These are phyloP conservation scores for Boletus insuetus DNA, from an alignment of 768 basidiomycete species.

Conservation along the genomic window DNA sequence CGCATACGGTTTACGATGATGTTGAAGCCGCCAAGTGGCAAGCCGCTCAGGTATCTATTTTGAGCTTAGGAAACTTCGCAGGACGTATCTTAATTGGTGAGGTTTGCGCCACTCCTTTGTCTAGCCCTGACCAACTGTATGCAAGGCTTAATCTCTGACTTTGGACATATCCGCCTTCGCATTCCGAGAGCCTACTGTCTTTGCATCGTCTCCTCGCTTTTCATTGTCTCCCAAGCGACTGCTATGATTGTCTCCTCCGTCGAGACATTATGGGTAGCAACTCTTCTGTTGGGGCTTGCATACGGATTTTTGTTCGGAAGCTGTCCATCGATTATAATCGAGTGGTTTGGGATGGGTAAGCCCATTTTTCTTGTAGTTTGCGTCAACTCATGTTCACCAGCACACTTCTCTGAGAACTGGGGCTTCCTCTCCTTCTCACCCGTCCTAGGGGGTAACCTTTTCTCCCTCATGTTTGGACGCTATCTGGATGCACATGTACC, in stretches of 20 bases:
- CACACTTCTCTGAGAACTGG: slow-evolving; percentile 84
- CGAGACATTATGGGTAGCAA: slow-evolving; percentile 57
- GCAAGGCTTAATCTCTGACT: slow-evolving; percentile 69
- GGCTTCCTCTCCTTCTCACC: slow-evolving; percentile 75
- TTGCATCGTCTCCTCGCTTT: slow-evolving; percentile 60
- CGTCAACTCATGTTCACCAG: slow-evolving; percentile 29
- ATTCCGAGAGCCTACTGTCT: slow-evolving; percentile 69
- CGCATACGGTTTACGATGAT: slow-evolving; percentile 62
- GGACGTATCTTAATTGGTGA: slow-evolving; percentile 78
- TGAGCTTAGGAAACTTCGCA: slow-evolving; percentile 78
- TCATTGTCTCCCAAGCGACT: slow-evolving; percentile 70
- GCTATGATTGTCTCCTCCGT: slow-evolving; percentile 57
- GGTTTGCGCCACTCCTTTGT: neutral
- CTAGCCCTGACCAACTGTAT: neutral
- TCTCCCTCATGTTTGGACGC: slow-evolving; percentile 79
- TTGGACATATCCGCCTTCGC: slow-evolving; percentile 50
- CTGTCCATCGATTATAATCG: slow-evolving; percentile 72
- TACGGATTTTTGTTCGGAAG: slow-evolving; percentile 76
- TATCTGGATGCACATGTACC: slow-evolving; percentile 73
- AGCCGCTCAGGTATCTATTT: slow-evolving; percentile 77
- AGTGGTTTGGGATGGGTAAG: slow-evolving; percentile 88
- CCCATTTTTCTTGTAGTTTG: slow-evolving; percentile 12
- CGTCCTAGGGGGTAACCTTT: slow-evolving; percentile 74
- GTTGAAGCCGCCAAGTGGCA: slow-evolving; percentile 71
- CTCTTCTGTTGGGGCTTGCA: slow-evolving; percentile 38